These are phyloP conservation scores for Mycena metata DNA, from an alignment of 768 basidiomycete genomes.

Conservation along the genomic window DNA sequence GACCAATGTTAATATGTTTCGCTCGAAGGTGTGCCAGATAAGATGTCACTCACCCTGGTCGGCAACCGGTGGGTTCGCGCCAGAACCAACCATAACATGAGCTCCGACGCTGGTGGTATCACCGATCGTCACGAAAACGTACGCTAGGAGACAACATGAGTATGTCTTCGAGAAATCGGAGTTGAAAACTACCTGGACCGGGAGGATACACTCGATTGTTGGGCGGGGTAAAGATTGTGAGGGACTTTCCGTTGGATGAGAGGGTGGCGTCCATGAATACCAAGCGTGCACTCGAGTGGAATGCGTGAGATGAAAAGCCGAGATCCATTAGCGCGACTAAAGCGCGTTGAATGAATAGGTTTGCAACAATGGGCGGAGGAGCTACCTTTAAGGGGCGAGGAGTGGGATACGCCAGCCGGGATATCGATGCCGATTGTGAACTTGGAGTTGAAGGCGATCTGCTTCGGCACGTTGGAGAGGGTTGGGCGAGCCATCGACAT, in stretches of 20 bases:
- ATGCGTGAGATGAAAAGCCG: constrained; percentile 49
- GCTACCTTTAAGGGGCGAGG: constrained; percentile 18
- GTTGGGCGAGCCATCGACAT: constrained; percentile 43
- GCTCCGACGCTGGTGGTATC: constrained; percentile 39
- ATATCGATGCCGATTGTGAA: constrained; percentile 47
- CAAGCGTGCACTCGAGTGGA: constrained; percentile 48
- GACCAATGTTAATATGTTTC: no score
- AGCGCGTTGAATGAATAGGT: background rate
- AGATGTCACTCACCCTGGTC: constrained; percentile 24
- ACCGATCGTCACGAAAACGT: constrained; percentile 46
- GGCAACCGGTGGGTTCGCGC: constrained; percentile 27
- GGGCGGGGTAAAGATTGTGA: constrained; percentile 50
- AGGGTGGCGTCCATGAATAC: constrained; percentile 47
- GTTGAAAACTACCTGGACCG: constrained; percentile 39
- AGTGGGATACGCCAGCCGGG: constrained; percentile 33
- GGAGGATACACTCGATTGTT: constrained; percentile 50
- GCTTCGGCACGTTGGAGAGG: constrained; percentile 41
- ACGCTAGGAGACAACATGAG: constrained; percentile 11
- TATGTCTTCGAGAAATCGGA: background rate
- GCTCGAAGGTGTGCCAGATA: no score
- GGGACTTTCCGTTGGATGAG: constrained; percentile 42
- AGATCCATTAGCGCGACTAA: constrained; percentile 49
- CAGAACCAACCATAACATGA: constrained; percentile 41
- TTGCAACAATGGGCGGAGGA: background rate
- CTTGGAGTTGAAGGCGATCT: constrained; percentile 44